These are phyloP conservation scores for Articulospora tetracladia DNA, from an alignment of 495 filamentous ascomycete genomes.

Conservation along the genomic window DNA sequence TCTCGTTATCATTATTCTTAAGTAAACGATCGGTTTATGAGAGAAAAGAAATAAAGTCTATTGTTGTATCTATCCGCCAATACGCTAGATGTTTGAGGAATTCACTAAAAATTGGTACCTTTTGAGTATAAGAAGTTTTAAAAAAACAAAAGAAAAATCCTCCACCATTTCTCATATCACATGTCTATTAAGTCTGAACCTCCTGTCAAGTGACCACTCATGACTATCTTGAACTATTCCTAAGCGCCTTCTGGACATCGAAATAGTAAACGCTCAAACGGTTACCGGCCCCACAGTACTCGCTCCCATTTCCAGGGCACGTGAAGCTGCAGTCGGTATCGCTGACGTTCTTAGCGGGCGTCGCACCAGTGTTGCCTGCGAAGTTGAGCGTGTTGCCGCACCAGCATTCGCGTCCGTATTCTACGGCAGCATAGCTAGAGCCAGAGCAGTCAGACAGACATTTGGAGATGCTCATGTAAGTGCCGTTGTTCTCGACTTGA, in stretches of 20 bases:
- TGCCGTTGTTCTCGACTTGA: constrained; percentile 21
- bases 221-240: no score
- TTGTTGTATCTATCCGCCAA: not conserved
- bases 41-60: not conserved
- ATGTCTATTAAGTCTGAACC: no score
- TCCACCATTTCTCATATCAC: not conserved
- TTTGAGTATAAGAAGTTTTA: no score
- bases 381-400: constrained; percentile 17
- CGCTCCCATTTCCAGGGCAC: constrained; percentile 36
- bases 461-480: constrained; percentile 20
- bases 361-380: not conserved
- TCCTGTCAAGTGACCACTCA: no score
- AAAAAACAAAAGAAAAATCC: not conserved
- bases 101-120: not conserved
- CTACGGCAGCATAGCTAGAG: not conserved
- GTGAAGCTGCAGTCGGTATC: constrained; percentile 27
- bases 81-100: not conserved
- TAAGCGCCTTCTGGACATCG: constrained; percentile 8
- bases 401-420: constrained; percentile 27
- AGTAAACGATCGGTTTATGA: no score
- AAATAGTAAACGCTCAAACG: constrained; percentile 10
- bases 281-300: constrained; percentile 44
- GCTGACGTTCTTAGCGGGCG: constrained; percentile 3
- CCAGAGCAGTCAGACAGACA: constrained; percentile 20
- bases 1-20: no score